Percentiles rank a stretch among this genome's conserved stretches.
These are phyloP conservation scores for Phylloporus arenicola DNA, from an alignment of 768 basidiomycete species.

Conservation along the genomic window DNA sequence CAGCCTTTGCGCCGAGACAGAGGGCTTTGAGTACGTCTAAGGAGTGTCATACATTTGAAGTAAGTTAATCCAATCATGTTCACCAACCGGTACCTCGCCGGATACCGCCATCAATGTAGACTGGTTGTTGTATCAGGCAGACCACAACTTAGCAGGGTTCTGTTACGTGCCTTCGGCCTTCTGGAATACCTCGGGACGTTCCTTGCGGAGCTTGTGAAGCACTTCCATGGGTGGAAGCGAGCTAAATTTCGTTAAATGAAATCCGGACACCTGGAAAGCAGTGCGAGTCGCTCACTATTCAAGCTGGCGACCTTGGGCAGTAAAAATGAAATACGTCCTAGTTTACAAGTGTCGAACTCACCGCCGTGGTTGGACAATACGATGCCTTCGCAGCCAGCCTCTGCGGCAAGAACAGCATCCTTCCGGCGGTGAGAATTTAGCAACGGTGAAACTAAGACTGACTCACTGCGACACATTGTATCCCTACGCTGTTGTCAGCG, in stretches of 20 bases:
- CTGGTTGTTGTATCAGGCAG: slow-evolving; percentile 31
- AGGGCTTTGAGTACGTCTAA: slow-evolving; percentile 83
- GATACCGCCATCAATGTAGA: slow-evolving; percentile 81
- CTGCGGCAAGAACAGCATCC: slow-evolving; percentile 82
- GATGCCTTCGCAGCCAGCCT: slow-evolving; percentile 83
- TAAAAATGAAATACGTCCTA: neutral
- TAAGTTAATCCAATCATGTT: neutral
- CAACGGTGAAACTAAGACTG: neutral
- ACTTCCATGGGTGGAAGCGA: slow-evolving; percentile 76
- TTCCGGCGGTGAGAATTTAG: slow-evolving; percentile 28
- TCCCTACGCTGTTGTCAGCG: slow-evolving; percentile 37
- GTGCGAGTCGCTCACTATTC: slow-evolving; percentile 53
- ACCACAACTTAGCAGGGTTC: neutral
- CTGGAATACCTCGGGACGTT: slow-evolving; percentile 69
- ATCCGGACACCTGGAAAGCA: neutral
- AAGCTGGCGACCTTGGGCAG: slow-evolving; percentile 56
- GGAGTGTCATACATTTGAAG: neutral
- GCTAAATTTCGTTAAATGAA: slow-evolving; percentile 33
- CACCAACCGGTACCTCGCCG: slow-evolving; percentile 67
- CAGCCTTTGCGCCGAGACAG: slow-evolving; percentile 82
- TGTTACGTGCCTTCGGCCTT: slow-evolving; percentile 55
- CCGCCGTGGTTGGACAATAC: slow-evolving; percentile 91
- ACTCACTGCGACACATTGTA: slow-evolving; percentile 65
- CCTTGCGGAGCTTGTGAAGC: slow-evolving; percentile 63
- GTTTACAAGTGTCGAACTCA: slow-evolving; percentile 17